Percentiles rank a stretch among this genome's conserved stretches.
These are phyloP conservation scores for Sindora glabra DNA, from an alignment of 306 rosid genomes.

Conservation along the genomic window DNA sequence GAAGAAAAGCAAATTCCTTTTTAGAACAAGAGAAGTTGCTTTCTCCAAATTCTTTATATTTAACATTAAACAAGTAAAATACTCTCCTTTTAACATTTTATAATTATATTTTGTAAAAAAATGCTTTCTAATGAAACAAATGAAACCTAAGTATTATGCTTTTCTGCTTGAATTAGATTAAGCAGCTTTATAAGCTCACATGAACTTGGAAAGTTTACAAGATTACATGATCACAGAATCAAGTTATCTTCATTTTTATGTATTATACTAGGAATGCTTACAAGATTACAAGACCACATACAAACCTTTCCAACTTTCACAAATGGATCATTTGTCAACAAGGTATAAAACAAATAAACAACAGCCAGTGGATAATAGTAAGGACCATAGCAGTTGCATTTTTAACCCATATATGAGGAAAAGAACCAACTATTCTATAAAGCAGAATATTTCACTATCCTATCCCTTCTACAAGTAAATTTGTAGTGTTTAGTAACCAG, in stretches of 20 bases:
- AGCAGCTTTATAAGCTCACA: background rate
- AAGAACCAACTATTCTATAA: background rate
- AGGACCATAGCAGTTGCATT: background rate
- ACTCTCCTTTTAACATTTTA: too few relatives aligned
- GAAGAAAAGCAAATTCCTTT: too few relatives aligned
- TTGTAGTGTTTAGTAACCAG: background rate
- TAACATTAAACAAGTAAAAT: too few relatives aligned
- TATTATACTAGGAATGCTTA: too few relatives aligned
- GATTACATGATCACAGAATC: too few relatives aligned
- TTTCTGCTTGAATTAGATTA: constrained; percentile 1
- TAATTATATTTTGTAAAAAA: too few relatives aligned
- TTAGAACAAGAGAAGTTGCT: too few relatives aligned
- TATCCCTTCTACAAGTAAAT: background rate
- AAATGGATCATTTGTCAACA: background rate
- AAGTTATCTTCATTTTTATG: too few relatives aligned
- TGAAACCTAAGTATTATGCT: background rate
- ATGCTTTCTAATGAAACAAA: too few relatives aligned
- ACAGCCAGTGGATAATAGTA: background rate
- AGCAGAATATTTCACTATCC: background rate
- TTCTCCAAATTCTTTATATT: too few relatives aligned
- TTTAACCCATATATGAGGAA: background rate
- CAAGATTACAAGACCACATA: too few relatives aligned
- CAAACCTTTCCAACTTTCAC: too few relatives aligned
- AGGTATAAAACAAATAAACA: background rate
- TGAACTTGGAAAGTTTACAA: background rate